These are phyloP conservation scores for Phanerodontia chrysosporium DNA, from an alignment of 768 basidiomycete species.

Conservation along the genomic window DNA sequence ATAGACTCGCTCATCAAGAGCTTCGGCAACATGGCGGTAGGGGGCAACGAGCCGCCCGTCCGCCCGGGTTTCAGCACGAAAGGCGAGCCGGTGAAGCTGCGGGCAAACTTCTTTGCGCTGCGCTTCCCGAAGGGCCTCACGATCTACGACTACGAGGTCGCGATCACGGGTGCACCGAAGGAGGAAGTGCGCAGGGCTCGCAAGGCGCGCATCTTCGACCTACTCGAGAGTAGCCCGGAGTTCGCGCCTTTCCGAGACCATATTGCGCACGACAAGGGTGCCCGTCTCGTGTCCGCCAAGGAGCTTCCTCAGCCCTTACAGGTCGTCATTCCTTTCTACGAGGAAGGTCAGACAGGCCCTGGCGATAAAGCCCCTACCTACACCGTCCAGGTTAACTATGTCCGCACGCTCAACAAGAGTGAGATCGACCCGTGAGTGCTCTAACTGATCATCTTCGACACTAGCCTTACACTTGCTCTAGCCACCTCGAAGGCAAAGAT, in stretches of 20 bases:
- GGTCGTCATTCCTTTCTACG: slow-evolving; percentile 31
- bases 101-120: slow-evolving; percentile 63
- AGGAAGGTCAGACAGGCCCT: slow-evolving; percentile 37
- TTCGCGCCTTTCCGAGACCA: slow-evolving; percentile 34
- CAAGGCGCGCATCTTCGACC: slow-evolving; percentile 48
- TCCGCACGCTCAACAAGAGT: slow-evolving; percentile 25
- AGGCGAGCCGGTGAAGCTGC: slow-evolving; percentile 44
- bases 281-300: slow-evolving; percentile 36
- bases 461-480: slow-evolving; percentile 20
- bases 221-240: slow-evolving; percentile 41
- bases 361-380: slow-evolving; percentile 37
- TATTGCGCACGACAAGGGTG: slow-evolving; percentile 47
- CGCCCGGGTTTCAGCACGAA: slow-evolving; percentile 55
- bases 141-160: slow-evolving; percentile 58
- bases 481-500: slow-evolving; percentile 61
- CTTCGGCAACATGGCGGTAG: neutral
- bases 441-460: neutral
- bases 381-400: slow-evolving; percentile 33
- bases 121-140: slow-evolving; percentile 36
- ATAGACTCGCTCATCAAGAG: neutral
- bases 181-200: slow-evolving; percentile 33
- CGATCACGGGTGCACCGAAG: slow-evolving; percentile 35
- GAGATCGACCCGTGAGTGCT: slow-evolving; percentile 31
- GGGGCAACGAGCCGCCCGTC: slow-evolving; percentile 32
- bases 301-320: slow-evolving; percentile 34